Evolutionary conservation across 2,329 filamentous ascomycete genomes (phyloP).

Genomic region (Fusarium sp.): DNA sequence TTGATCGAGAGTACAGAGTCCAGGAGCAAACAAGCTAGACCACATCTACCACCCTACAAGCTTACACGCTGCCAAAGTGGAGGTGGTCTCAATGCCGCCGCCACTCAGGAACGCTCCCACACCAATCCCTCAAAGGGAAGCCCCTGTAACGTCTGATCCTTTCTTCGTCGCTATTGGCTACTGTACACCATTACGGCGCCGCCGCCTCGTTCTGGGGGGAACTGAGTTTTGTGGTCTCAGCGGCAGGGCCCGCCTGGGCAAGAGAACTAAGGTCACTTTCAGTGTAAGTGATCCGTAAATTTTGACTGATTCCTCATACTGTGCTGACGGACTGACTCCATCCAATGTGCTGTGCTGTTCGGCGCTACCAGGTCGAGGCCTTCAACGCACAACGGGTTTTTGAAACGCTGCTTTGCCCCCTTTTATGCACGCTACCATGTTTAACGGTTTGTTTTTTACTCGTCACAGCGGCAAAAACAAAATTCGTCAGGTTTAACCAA

Average conservation of each 20-base stretch:
- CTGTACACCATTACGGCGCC: constrained; percentile 5
- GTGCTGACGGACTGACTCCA: constrained; percentile 8
- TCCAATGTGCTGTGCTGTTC: constrained; percentile 23
- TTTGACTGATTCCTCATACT: constrained; percentile 10
- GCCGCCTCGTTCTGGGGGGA: constrained; percentile 24
- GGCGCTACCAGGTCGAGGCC: constrained; percentile 32
- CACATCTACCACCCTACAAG: not conserved
- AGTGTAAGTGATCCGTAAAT: constrained; percentile 6
- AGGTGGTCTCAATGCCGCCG: constrained; percentile 34
- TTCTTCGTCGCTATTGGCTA: constrained; percentile 18
- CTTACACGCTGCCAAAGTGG: constrained; percentile 16
- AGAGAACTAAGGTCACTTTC: constrained; percentile 12
- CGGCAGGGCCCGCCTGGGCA: constrained; percentile 43
- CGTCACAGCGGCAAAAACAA: constrained; percentile 6
- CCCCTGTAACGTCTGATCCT: constrained; percentile 25
- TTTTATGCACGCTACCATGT: constrained; percentile 11
- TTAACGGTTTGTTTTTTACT: constrained; percentile 1
- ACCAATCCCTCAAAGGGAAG: constrained; percentile 9
- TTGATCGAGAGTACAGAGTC: constrained; percentile 22
- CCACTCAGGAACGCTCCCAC: constrained; percentile 37
- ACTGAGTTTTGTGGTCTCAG: constrained; percentile 31
- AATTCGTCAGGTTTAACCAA: not conserved
- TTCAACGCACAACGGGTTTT: constrained; percentile 16
- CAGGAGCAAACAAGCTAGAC: constrained; percentile 18
- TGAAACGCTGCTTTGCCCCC: constrained; percentile 30